Percentiles rank a stretch among this genome's conserved stretches.
phyloP scores from a whole-genome alignment of 179 eudicot species.

The Carnegiea gigantea region DNA sequence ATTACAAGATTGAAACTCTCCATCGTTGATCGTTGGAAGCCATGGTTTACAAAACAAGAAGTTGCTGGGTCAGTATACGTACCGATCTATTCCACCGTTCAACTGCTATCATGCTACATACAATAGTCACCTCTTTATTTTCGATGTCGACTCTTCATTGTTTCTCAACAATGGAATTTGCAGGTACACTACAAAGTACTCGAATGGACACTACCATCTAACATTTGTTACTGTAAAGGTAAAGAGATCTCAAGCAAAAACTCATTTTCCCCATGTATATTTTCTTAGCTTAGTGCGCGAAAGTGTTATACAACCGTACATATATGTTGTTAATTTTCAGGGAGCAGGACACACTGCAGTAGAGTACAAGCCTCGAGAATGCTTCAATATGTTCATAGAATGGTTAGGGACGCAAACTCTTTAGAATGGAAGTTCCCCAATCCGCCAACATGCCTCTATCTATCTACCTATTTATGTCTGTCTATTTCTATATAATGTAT shows the following conservation, averaged over 20 bases:
- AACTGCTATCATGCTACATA: neutral
- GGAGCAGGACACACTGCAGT: conserved; percentile 7
- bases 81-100: neutral
- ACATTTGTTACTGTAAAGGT: conserved; percentile 11
- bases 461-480: too few relatives aligned
- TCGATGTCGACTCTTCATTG: neutral
- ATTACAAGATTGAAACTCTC: neutral
- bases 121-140: neutral
- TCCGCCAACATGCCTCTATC: too few relatives aligned
- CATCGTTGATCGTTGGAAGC: neutral
- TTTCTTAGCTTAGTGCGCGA: neutral
- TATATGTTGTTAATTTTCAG: neutral
- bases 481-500: too few relatives aligned
- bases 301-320: neutral
- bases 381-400: conserved; percentile 6
- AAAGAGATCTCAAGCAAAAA: neutral
- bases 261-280: neutral
- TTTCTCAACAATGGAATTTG: neutral
- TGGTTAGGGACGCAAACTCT: conserved; percentile 21
- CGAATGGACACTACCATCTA: conserved; percentile 3
- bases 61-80: conserved; percentile 7
- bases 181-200: conserved; percentile 1
- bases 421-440: conserved; percentile 9
- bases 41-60: neutral
- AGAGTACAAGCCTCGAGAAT: conserved; percentile 8